A percentile compares a stretch with the other conserved stretches of the same genome.
These are phyloP conservation scores for Colletotrichum tropicicola DNA, from an alignment of 2,329 filamentous ascomycete genomes.

Conservation along the genomic window DNA sequence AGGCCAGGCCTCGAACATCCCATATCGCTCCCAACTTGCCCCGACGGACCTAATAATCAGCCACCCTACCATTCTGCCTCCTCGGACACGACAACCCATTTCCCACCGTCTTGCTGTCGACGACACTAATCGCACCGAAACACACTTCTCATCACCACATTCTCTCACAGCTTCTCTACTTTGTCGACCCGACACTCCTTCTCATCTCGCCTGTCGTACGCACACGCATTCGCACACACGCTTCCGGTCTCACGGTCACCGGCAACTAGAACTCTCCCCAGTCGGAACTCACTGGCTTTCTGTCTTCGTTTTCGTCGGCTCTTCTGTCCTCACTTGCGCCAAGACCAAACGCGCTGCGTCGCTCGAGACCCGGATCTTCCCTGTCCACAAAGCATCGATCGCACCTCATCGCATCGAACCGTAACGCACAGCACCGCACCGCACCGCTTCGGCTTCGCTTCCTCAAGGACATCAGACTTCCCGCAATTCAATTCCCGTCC, in stretches of 20 bases:
- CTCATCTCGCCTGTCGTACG: conserved; percentile 18
- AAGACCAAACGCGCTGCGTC: too few relatives aligned
- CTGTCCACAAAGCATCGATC: conserved; percentile 17
- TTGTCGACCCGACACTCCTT: conserved; percentile 9
- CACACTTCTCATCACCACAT: conserved; percentile 24
- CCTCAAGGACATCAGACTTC: background rate
- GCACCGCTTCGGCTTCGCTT: background rate
- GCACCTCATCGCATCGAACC: conserved; percentile 2
- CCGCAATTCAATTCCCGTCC: background rate
- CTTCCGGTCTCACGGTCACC: too few relatives aligned
- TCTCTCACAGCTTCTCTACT: conserved; percentile 13
- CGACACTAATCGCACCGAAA: conserved; percentile 25
- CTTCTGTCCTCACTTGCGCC: too few relatives aligned
- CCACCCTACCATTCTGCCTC: background rate
- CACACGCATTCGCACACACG: background rate
- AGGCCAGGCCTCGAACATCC: background rate
- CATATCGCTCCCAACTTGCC: conserved; percentile 13
- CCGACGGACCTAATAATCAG: conserved; percentile 15
- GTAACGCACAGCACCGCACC: background rate
- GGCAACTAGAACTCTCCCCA: background rate
- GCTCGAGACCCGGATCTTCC: background rate
- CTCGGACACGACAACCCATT: background rate
- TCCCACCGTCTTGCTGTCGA: conserved; percentile 14
- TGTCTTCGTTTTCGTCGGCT: background rate
- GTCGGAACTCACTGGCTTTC: background rate